Evolutionary conservation across 1,139 yeast genomes (phyloP), one percentile per base, ranked within the genome.

Genomic region (Saccharomyces hybrid): DNA sequence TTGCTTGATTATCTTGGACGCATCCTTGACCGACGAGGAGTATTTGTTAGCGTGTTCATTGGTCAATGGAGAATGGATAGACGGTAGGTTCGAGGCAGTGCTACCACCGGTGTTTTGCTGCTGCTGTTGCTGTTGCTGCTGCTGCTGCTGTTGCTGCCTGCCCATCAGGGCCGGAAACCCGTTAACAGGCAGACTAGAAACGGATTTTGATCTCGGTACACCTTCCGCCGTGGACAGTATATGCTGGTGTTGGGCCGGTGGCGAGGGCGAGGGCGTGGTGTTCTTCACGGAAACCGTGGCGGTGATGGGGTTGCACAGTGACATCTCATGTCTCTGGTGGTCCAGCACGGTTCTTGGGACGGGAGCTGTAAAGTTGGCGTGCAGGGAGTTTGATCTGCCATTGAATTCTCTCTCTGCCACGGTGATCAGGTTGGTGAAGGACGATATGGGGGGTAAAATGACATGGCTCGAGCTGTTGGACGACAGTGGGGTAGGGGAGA

Each of bases 1-100:
- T 46, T 82, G 83, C 62, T 78, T 77, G 6, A 52, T 31, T 38
- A 38, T 38, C 13, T 38, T 38, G 23, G 44, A 11, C 11, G 44
- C 9, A 38, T 38, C 44, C 13, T 4, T 38, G 4, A 38, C 7
- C 11, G 44, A 38, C 25, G 44, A 38, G 3, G 44, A 38, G 3
- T 38, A 38, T 13, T 38, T 38, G 44, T 8, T 38, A 5, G 44
- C 1, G 13, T 38, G 44, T 38, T 38, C 44, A 11, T 38, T 38
- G 13, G 25, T 38, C 5, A 38, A 38, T 38, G 44, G 44, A 16
- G 44, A 38, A 38, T 16, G 44, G 8, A 38, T 20, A 38, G 25
- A 38, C 8, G 44, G 44, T 38, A 38, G 26, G 25, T 11, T 16
- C 9, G 44, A 38, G 44, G 25, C 44, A 8, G n/a, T 20, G 25